Percentiles rank a stretch among this genome's conserved stretches.
Evolutionary conservation across 306 rosid species (phyloP).

Genomic region (Quercus wislizeni): DNA sequence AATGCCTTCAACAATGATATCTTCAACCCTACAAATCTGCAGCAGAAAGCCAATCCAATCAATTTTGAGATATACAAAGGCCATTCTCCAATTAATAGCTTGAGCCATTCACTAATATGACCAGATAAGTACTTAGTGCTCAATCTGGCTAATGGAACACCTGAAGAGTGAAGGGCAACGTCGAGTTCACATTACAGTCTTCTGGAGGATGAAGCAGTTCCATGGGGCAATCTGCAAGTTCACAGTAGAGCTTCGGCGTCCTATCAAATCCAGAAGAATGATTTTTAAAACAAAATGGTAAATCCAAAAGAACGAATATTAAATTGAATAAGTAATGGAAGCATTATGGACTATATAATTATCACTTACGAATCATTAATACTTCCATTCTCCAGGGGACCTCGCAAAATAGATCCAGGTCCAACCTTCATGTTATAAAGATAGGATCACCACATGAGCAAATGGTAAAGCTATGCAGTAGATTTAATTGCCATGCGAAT

Average conservation of each 20-base stretch:
- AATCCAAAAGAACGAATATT: slow-evolving; percentile 21
- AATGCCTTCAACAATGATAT: slow-evolving; percentile 65
- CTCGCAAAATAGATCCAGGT: slow-evolving; percentile 80
- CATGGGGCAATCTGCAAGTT: slow-evolving; percentile 66
- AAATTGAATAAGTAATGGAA: slow-evolving; percentile 5
- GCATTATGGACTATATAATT: background rate
- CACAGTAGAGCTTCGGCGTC: slow-evolving; percentile 68
- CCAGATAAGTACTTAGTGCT: slow-evolving; percentile 35
- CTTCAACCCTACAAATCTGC: slow-evolving; percentile 96
- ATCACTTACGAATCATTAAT: slow-evolving; percentile 54
- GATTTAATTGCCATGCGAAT: background rate
- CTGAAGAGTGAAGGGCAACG: slow-evolving; percentile 95
- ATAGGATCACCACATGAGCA: slow-evolving; percentile 25
- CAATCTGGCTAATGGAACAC: slow-evolving; percentile 49
- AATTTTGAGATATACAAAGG: slow-evolving; percentile 15
- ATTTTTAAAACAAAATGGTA: background rate
- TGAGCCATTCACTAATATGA: slow-evolving; percentile 20
- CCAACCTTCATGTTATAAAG: slow-evolving; percentile 65
- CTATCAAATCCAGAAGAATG: slow-evolving; percentile 37
- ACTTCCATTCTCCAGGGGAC: slow-evolving; percentile 62
- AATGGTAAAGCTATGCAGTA: background rate
- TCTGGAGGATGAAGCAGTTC: slow-evolving; percentile 96
- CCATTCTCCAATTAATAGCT: slow-evolving; percentile 7
- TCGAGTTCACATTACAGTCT: slow-evolving; percentile 94
- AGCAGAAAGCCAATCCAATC: slow-evolving; percentile 37